Evolutionary conservation across 371 early-diverging fungal species (phyloP).

Genomic region (Lichtheimia corymbifera): DNA sequence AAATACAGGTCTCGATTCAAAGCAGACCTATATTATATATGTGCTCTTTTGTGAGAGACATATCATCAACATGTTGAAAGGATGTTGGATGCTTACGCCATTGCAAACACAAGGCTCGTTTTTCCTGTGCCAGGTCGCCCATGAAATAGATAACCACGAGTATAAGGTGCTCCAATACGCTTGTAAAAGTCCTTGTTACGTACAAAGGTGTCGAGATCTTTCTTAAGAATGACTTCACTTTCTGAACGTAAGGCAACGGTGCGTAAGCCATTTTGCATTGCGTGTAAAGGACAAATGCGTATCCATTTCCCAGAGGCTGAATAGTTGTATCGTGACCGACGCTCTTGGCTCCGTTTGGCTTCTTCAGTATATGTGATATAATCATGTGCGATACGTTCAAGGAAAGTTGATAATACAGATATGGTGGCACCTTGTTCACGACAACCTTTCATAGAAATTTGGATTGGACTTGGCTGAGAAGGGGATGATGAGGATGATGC

Average conservation of each 20-base stretch:
- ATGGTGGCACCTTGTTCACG: conserved; percentile 16
- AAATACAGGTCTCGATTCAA: conserved; percentile 74
- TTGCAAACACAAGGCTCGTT: conserved; percentile 80
- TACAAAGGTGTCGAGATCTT: conserved; percentile 51
- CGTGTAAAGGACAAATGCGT: conserved; percentile 26
- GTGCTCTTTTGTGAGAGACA: background rate
- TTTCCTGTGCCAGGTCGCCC: conserved; percentile 89
- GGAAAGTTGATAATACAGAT: conserved; percentile 19
- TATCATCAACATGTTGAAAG: background rate
- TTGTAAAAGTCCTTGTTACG: conserved; percentile 55
- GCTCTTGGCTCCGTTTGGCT: conserved; percentile 13
- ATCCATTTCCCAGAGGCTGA: conserved; percentile 32
- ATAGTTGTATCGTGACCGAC: conserved; percentile 33
- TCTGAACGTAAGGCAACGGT: conserved; percentile 54
- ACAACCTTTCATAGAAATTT: conserved; percentile 13
- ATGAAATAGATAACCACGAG: conserved; percentile 76
- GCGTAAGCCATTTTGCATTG: conserved; percentile 29
- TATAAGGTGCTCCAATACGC: conserved; percentile 67
- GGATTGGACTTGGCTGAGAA: conserved; percentile 10
- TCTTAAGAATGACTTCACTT: conserved; percentile 40
- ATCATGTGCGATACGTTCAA: conserved; percentile 23
- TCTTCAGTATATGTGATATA: conserved; percentile 39
- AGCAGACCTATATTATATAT: conserved; percentile 27
- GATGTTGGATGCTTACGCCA: conserved; percentile 47
- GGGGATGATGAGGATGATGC: background rate